Conservation (phyloP, 768 basidiomycete genomes). For the Mycena olivaceomarginata region DNA sequence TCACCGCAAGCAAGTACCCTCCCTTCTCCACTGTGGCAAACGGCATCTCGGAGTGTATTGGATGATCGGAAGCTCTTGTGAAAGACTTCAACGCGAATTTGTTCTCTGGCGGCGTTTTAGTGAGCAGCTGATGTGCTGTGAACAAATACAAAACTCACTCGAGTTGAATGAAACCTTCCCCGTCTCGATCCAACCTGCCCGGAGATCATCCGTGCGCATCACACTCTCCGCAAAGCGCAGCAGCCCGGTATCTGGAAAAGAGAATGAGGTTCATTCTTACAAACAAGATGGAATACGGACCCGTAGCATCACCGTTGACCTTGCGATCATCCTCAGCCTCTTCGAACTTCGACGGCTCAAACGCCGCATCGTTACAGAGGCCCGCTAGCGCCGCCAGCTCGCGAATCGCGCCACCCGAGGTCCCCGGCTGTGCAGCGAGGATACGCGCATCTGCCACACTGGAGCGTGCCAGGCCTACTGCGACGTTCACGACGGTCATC, state of each 20-base stretch:
- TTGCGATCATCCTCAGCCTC: slow-evolving; percentile 49
- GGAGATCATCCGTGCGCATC: slow-evolving; percentile 49
- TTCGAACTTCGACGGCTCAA: slow-evolving; percentile 55
- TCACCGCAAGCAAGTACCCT: slow-evolving; percentile 60
- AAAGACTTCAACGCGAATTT: slow-evolving; percentile 74
- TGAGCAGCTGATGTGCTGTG: neutral
- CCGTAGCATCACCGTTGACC: slow-evolving; percentile 75
- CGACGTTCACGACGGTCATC: slow-evolving; percentile 73
- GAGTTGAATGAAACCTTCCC: slow-evolving; percentile 64
- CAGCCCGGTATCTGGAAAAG: slow-evolving; percentile 68
- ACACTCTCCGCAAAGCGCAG: slow-evolving; percentile 68
- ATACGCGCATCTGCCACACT: slow-evolving; percentile 43
- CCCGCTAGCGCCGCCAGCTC: slow-evolving; percentile 63
- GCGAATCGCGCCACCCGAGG: slow-evolving; percentile 45
- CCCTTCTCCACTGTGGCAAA: slow-evolving; percentile 40
- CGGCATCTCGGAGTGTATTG: neutral
- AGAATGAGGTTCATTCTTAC: neutral
- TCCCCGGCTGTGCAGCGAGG: slow-evolving; percentile 36
- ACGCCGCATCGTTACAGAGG: slow-evolving; percentile 71
- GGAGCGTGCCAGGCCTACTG: slow-evolving; percentile 58
- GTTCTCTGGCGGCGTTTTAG: slow-evolving; percentile 56
- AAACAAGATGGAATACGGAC: slow-evolving; percentile 46
- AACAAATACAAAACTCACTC: slow-evolving; percentile 43
- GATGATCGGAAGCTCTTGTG: slow-evolving; percentile 8
- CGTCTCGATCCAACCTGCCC: slow-evolving; percentile 58